Evolutionary conservation across 257 asterid species (phyloP).

Genomic region (Solanum rostratum): DNA sequence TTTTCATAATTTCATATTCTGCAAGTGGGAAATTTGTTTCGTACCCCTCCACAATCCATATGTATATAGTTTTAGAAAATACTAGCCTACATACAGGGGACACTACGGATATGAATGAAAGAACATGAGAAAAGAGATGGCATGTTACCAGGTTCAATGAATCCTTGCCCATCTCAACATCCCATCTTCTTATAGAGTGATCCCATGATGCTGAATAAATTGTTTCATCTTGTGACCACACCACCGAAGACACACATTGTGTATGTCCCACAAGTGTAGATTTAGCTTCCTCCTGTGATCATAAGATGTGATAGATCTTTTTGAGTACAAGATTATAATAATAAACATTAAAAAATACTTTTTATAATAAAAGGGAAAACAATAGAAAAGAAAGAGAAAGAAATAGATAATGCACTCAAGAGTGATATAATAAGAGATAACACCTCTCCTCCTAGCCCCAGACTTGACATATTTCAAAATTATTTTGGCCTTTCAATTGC

Average conservation of each 20-base stretch:
- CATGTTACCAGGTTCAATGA: slow-evolving; percentile 44
- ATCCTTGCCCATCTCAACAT: slow-evolving; percentile 80
- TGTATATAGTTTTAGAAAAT: neutral
- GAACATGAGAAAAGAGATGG: neutral
- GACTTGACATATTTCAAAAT: neutral
- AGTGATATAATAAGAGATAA: neutral
- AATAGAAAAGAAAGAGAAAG: neutral
- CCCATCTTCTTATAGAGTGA: slow-evolving; percentile 93
- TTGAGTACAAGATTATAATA: neutral
- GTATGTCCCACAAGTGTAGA: slow-evolving; percentile 86
- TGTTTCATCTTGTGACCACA: slow-evolving; percentile 61
- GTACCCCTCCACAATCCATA: neutral
- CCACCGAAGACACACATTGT: slow-evolving; percentile 79
- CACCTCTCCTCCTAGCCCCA: neutral
- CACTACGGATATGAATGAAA: neutral
- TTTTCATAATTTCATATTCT: neutral
- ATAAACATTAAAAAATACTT: neutral
- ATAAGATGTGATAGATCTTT: neutral
- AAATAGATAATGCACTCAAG: neutral
- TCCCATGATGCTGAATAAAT: slow-evolving; percentile 95
- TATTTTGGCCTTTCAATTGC: neutral
- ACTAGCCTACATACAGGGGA: neutral
- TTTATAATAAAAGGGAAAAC: neutral
- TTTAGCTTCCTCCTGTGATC: slow-evolving; percentile 61
- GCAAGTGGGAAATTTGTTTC: neutral